These are phyloP conservation scores for Knufia fluminis DNA, from an alignment of 2,329 filamentous ascomycete species.

Conservation along the genomic window DNA sequence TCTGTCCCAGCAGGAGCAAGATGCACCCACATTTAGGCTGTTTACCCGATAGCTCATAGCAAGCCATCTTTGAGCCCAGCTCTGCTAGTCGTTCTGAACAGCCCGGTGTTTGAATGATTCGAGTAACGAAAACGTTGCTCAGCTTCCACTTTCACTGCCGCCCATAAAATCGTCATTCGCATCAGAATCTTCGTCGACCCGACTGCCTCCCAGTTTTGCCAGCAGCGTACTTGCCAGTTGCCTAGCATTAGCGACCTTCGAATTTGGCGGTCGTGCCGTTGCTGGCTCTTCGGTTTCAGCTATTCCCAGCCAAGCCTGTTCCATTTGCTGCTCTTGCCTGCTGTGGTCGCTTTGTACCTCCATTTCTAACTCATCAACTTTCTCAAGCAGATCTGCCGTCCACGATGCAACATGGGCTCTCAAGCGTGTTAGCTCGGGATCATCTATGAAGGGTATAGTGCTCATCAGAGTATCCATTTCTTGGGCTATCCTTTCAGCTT, in stretches of 20 bases:
- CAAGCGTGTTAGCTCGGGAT: constrained; percentile 57
- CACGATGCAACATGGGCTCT: constrained; percentile 68
- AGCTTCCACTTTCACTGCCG: no score
- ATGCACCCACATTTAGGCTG: no score
- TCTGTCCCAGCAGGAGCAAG: no score
- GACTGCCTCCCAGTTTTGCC: not conserved
- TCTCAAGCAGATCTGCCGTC: constrained; percentile 53
- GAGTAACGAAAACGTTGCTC: no score
- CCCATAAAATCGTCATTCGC: not conserved
- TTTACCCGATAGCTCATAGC: no score
- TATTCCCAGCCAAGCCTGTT: not conserved
- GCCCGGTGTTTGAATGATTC: no score
- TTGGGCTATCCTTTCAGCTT: constrained; percentile 54
- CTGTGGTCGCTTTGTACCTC: not conserved
- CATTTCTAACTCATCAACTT: not conserved
- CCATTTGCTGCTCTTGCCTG: constrained; percentile 5
- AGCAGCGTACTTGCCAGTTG: not conserved
- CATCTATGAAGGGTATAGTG: constrained; percentile 61
- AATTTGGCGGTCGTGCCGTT: not conserved
- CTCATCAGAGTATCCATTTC: constrained; percentile 64
- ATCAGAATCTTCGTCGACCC: not conserved
- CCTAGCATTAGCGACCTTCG: not conserved
- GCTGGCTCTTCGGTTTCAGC: not conserved
- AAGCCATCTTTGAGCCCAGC: no score
- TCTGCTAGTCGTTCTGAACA: no score